These are phyloP conservation scores for Elasticomyces elasticus DNA, from an alignment of 495 filamentous ascomycete species.

Conservation along the genomic window DNA sequence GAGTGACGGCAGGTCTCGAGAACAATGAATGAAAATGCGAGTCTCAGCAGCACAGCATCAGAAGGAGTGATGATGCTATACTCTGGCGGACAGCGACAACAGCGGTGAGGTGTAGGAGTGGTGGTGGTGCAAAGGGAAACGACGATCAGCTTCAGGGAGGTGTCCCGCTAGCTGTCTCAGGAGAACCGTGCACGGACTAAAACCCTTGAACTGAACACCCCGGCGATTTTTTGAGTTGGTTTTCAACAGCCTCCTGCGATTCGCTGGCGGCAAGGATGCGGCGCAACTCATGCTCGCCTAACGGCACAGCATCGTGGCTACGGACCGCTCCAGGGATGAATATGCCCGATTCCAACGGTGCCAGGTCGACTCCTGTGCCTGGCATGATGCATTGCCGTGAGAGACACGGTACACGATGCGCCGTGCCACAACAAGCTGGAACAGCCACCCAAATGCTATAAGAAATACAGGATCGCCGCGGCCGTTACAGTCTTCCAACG, in stretches of 20 bases:
- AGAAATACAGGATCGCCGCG: not conserved
- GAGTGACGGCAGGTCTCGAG: slow-evolving; percentile 10
- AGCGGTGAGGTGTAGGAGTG: slow-evolving; percentile 2
- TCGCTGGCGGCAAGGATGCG: not conserved
- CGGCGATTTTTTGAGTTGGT: too few species aligned
- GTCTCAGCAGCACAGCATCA: slow-evolving; percentile 15
- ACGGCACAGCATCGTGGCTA: too few species aligned
- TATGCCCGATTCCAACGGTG: too few species aligned
- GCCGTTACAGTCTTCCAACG: not conserved
- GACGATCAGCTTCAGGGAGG: not conserved
- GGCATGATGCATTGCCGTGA: too few species aligned
- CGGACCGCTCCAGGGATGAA: too few species aligned
- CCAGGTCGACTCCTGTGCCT: not conserved
- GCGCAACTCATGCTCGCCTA: too few species aligned
- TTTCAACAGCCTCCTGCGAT: too few species aligned
- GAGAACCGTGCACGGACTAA: too few species aligned
- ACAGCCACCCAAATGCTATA: not conserved
- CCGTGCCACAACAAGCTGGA: too few species aligned
- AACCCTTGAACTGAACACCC: too few species aligned
- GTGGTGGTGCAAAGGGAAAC: not conserved
- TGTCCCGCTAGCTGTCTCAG: too few species aligned
- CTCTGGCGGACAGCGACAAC: slow-evolving; percentile 2
- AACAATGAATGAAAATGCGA: slow-evolving; percentile 6
- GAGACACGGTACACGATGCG: too few species aligned
- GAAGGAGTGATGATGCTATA: slow-evolving; percentile 20